phyloP scores from a whole-genome alignment of 257 asterid species.

The Leptodermis oblonga region DNA sequence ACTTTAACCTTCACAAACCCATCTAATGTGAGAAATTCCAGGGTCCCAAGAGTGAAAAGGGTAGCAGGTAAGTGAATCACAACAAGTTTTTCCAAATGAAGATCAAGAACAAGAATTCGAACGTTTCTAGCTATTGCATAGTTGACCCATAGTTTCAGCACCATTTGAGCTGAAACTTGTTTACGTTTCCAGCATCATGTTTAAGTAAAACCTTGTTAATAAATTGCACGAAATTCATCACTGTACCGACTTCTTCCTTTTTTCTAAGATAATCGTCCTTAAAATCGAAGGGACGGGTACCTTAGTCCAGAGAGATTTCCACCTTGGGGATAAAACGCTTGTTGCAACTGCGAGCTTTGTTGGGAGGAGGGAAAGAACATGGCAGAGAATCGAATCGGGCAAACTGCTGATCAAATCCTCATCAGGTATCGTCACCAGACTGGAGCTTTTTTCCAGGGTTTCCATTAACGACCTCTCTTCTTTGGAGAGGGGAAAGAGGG shows the following conservation, averaged over 20 bases:
- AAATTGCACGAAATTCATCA: neutral
- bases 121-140: neutral
- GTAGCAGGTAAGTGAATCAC: neutral
- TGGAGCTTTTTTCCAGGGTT: too few species aligned
- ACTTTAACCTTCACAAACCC: neutral
- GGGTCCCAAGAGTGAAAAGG: neutral
- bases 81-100: too few species aligned
- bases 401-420: neutral
- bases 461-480: too few species aligned
- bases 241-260: too few species aligned
- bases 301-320: neutral
- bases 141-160: neutral
- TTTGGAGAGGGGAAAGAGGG: too few species aligned
- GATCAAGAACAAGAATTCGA: neutral
- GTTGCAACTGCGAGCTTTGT: neutral
- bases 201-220: neutral
- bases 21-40: neutral
- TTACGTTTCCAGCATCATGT: neutral
- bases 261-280: too few species aligned
- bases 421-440: too few species aligned
- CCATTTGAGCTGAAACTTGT: neutral
- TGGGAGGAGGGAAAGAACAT: neutral
- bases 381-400: neutral
- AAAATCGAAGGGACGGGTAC: neutral
- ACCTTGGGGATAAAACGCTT: neutral